These are phyloP conservation scores for Paramyrothecium sp. DNA, from an alignment of 2,329 filamentous ascomycete species.

Conservation along the genomic window DNA sequence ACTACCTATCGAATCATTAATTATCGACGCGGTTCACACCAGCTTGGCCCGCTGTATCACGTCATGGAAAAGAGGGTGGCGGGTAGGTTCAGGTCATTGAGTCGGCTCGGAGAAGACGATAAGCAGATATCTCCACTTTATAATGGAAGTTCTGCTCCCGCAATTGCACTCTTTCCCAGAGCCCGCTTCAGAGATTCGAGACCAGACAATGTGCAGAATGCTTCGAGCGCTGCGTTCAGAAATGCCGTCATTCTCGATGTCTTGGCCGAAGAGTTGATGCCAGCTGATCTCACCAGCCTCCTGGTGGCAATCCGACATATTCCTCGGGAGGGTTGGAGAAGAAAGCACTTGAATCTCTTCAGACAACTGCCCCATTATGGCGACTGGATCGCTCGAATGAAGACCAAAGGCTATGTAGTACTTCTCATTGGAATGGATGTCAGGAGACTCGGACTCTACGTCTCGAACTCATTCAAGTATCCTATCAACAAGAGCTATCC, in stretches of 20 bases:
- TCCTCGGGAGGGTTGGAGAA: neutral
- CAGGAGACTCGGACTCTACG: neutral
- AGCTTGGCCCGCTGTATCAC: neutral
- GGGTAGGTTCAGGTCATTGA: neutral
- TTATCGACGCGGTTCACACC: neutral
- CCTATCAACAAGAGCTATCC: neutral
- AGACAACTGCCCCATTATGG: neutral
- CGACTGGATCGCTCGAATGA: neutral
- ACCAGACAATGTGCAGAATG: neutral
- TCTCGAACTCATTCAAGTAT: neutral
- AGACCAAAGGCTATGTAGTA: neutral
- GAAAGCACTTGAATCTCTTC: neutral
- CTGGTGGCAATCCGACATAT: neutral
- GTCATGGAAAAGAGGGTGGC: neutral
- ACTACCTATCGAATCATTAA: neutral
- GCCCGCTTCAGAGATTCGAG: neutral
- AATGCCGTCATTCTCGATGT: neutral
- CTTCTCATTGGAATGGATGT: neutral
- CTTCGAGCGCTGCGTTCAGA: neutral
- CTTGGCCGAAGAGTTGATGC: neutral
- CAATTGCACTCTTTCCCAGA: neutral
- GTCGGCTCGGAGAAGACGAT: neutral
- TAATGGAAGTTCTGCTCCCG: neutral
- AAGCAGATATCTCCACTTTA: neutral
- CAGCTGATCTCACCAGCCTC: neutral